phyloP scores from a whole-genome alignment of 306 rosid genomes.

The Herpetospermum pedunculosum region DNA sequence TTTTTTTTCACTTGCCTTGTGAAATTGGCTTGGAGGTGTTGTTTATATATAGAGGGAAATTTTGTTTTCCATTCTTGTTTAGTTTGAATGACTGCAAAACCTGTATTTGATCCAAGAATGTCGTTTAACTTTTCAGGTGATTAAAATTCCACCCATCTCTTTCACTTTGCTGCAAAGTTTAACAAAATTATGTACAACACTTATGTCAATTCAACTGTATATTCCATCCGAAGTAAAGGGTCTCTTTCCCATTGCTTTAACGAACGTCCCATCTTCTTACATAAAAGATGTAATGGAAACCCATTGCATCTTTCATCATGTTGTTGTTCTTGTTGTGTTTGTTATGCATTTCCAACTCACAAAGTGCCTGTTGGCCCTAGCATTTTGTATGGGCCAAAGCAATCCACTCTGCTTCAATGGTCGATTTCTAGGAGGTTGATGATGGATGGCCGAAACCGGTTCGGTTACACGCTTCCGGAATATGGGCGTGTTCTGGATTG shows the following conservation, averaged over 20 bases:
- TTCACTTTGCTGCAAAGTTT: slow-evolving; percentile 7
- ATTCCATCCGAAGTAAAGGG: slow-evolving; percentile 40
- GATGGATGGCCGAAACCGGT: slow-evolving; percentile 35
- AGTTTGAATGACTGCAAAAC: too few species aligned
- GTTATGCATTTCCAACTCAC: slow-evolving; percentile 31
- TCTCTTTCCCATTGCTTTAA: slow-evolving; percentile 38
- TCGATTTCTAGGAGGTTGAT: slow-evolving; percentile 60
- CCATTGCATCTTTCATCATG: slow-evolving; percentile 24
- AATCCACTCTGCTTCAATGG: slow-evolving; percentile 62
- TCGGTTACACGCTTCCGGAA: slow-evolving; percentile 26
- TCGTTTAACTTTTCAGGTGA: too few species aligned
- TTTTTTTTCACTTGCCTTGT: too few species aligned
- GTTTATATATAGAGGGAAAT: too few species aligned
- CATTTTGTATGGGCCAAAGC: slow-evolving; percentile 62
- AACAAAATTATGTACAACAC: slow-evolving; percentile 31
- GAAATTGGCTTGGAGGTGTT: too few species aligned
- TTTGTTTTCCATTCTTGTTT: too few species aligned
- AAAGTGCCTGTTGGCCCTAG: slow-evolving; percentile 30
- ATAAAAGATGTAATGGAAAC: slow-evolving; percentile 43
- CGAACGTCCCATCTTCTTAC: slow-evolving; percentile 41
- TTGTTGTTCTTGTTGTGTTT: slow-evolving; percentile 36
- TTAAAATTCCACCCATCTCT: not conserved
- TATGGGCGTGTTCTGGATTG: slow-evolving; percentile 25
- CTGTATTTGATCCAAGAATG: too few species aligned
- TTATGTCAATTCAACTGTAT: slow-evolving; percentile 48